phyloP scores from a whole-genome alignment of 164 flowering plant genomes.

The Aristolochia contorta region DNA sequence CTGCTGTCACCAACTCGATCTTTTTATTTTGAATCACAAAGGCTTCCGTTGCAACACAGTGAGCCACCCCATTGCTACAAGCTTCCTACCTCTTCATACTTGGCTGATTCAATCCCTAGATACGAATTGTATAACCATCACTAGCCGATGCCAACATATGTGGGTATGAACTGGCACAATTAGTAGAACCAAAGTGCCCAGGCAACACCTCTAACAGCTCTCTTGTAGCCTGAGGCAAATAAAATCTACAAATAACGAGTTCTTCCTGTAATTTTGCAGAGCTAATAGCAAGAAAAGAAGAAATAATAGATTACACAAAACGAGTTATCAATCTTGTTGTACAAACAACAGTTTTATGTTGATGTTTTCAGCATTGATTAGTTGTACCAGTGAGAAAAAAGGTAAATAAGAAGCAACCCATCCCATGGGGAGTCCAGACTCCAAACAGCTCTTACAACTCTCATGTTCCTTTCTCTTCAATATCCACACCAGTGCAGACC shows the following conservation, averaged over 20 bases:
- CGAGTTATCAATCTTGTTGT: background rate
- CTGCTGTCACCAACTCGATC: background rate
- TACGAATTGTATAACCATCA: constrained; percentile 13
- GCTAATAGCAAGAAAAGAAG: no score
- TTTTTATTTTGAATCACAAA: constrained; percentile 1
- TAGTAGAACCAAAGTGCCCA: constrained; percentile 16
- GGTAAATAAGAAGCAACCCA: no score
- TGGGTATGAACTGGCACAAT: constrained; percentile 15
- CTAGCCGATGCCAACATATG: constrained; percentile 20
- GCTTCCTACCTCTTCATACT: constrained; percentile 7
- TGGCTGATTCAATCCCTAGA: constrained; percentile 11
- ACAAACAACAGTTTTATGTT: background rate
- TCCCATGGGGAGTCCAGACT: no score
- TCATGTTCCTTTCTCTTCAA: no score
- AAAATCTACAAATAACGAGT: constrained; percentile 11
- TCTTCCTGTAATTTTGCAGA: no score
- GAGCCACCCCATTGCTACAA: constrained; percentile 8
- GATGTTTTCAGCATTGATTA: no score
- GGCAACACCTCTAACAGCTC: constrained; percentile 13
- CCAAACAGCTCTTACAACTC: no score
- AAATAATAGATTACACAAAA: background rate
- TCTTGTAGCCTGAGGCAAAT: constrained; percentile 14
- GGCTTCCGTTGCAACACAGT: constrained; percentile 13
- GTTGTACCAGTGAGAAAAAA: no score
- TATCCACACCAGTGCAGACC: no score